These are phyloP conservation scores for Somion occarium DNA, from an alignment of 1,284 basidiomycete species.

Conservation along the genomic window DNA sequence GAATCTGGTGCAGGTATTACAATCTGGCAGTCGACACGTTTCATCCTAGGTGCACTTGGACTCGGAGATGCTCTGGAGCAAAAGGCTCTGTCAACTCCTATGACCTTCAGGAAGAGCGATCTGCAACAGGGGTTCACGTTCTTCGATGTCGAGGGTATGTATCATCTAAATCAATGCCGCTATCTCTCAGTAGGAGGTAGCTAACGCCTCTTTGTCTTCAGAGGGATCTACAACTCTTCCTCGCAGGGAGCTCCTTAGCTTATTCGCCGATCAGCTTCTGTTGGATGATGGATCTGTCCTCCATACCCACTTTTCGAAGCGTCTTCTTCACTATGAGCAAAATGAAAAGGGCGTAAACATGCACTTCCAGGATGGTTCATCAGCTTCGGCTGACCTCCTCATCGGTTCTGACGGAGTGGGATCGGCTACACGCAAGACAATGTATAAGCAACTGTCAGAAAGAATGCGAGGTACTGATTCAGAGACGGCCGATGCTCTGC, in stretches of 20 bases:
- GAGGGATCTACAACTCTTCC: too few relatives aligned
- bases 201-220: too few relatives aligned
- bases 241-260: too few relatives aligned
- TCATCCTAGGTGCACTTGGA: conserved; percentile 1
- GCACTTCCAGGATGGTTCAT: conserved; percentile 32
- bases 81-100: background rate
- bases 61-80: conserved; percentile 1
- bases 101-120: conserved; percentile 6
- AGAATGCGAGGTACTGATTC: conserved; percentile 8
- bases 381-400: conserved; percentile 35
- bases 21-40: background rate
- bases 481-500: conserved; percentile 2
- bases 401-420: conserved; percentile 42
- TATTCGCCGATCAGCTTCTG: too few relatives aligned
- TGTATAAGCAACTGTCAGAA: conserved; percentile 24
- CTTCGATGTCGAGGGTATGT: too few relatives aligned
- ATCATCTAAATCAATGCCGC: too few relatives aligned
- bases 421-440: conserved; percentile 30
- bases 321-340: background rate
- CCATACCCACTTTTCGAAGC: background rate
- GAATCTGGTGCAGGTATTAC: conserved; percentile 4
- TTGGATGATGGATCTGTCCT: too few relatives aligned
- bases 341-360: conserved; percentile 17
- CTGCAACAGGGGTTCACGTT: background rate
- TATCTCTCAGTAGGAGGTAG: too few relatives aligned